These are phyloP conservation scores for Exserohilum rostratum DNA, from an alignment of 2,329 filamentous ascomycete genomes.

Conservation along the genomic window DNA sequence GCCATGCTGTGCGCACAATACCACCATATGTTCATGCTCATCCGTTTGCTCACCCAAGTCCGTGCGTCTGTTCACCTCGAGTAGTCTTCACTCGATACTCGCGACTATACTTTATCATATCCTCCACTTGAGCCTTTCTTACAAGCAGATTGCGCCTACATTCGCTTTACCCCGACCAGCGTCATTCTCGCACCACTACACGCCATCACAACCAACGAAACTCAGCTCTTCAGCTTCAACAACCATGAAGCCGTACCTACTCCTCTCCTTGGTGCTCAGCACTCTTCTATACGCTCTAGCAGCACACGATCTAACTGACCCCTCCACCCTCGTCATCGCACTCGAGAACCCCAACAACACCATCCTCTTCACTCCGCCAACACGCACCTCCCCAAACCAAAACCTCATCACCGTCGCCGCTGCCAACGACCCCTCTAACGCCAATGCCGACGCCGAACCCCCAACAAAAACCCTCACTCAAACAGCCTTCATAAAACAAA, in stretches of 20 bases:
- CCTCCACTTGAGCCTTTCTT: not conserved
- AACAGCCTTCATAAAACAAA: constrained; percentile 1
- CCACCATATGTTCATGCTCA: not conserved
- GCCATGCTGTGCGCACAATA: not conserved
- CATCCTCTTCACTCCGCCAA: not conserved
- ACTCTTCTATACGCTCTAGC: not conserved
- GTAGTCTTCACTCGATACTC: not conserved
- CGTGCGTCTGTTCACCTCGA: not conserved
- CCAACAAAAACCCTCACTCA: not conserved
- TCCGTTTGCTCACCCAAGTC: constrained; percentile 6
- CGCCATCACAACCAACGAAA: no score
- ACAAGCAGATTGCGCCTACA: no score
- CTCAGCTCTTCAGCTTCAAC: not conserved
- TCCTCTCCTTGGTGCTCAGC: not conserved
- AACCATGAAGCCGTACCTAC: not conserved
- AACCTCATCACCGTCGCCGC: not conserved
- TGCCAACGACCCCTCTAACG: not conserved
- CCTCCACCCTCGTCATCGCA: not conserved
- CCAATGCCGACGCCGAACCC: not conserved
- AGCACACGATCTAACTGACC: not conserved
- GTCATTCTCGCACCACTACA: no score
- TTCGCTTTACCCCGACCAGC: no score
- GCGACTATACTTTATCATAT: not conserved
- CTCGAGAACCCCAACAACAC: not conserved
- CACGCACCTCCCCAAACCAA: not conserved